Conservation (phyloP, 306 rosid genomes). For the Carpinus viminea region DNA sequence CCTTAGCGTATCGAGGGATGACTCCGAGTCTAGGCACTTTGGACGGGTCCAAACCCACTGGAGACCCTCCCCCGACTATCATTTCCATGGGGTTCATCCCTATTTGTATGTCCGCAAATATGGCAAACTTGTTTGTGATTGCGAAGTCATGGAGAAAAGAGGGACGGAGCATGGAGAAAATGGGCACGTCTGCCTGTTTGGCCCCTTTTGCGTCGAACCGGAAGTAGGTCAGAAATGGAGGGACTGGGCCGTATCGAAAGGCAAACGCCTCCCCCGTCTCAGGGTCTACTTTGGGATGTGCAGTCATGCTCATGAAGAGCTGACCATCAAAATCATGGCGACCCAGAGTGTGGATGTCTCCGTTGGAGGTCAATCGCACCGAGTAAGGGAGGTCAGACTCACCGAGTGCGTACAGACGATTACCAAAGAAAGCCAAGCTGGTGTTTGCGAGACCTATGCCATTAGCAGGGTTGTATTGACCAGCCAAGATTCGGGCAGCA, state of each 20-base stretch:
- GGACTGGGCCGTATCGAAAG: conserved; percentile 71
- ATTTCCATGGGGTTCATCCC: conserved; percentile 74
- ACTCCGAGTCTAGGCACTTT: conserved; percentile 64
- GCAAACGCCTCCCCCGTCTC: conserved; percentile 75
- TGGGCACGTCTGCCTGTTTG: conserved; percentile 64
- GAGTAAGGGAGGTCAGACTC: conserved; percentile 80
- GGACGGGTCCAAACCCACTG: conserved; percentile 59
- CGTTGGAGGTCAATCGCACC: conserved; percentile 34
- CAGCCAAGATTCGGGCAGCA: conserved; percentile 55
- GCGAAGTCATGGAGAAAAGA: conserved; percentile 84
- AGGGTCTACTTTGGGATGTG: conserved; percentile 76
- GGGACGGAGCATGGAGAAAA: conserved; percentile 72
- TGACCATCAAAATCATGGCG: conserved; percentile 71
- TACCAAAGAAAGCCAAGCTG: conserved; percentile 61
- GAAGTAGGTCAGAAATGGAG: conserved; percentile 80
- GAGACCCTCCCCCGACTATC: conserved; percentile 61
- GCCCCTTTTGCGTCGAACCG: conserved; percentile 45
- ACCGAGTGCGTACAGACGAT: conserved; percentile 64
- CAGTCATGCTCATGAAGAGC: conserved; percentile 72
- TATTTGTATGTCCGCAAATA: conserved; percentile 72
- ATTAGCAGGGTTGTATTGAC: conserved; percentile 60
- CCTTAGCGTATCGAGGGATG: conserved; percentile 61
- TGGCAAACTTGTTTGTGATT: conserved; percentile 62
- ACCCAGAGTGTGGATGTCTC: conserved; percentile 60
- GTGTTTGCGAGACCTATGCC: conserved; percentile 92